These are phyloP conservation scores for Lentinula novae-zelandiae DNA, from an alignment of 1,284 basidiomycete species.

Conservation along the genomic window DNA sequence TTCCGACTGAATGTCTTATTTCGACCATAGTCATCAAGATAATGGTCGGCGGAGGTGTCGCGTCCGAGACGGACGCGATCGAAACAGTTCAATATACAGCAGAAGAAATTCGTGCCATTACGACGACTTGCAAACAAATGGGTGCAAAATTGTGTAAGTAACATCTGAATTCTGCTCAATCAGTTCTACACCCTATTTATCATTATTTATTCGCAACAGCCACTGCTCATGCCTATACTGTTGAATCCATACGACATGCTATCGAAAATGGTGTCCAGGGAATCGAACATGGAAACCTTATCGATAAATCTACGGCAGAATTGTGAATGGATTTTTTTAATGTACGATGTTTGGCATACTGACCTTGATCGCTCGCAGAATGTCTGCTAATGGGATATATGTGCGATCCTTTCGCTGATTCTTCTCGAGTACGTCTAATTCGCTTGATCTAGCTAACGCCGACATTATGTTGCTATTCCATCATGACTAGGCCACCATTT, in stretches of 20 bases:
- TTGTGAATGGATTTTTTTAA: constrained; percentile 11
- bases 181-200: background rate
- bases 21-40: constrained; percentile 31
- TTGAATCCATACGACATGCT: constrained; percentile 35
- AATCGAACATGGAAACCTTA: constrained; percentile 45
- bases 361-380: constrained; percentile 12
- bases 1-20: background rate
- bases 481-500: constrained; percentile 41
- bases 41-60: constrained; percentile 44
- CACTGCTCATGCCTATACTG: constrained; percentile 37
- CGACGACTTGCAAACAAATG: constrained; percentile 41
- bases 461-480: constrained; percentile 40
- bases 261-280: constrained; percentile 35
- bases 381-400: constrained; percentile 22
- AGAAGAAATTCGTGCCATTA: constrained; percentile 43
- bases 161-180: background rate
- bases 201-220: constrained; percentile 15
- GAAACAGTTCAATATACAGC: constrained; percentile 43
- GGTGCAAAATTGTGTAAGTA: constrained; percentile 31
- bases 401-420: constrained; percentile 8
- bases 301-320: constrained; percentile 27
- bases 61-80: constrained; percentile 40
- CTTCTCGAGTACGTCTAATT: background rate
- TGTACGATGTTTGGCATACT: background rate
- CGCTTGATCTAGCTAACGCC: constrained; percentile 30